Evolutionary conservation across 768 basidiomycete genomes (phyloP).

Genomic region (Suillus luteus): DNA sequence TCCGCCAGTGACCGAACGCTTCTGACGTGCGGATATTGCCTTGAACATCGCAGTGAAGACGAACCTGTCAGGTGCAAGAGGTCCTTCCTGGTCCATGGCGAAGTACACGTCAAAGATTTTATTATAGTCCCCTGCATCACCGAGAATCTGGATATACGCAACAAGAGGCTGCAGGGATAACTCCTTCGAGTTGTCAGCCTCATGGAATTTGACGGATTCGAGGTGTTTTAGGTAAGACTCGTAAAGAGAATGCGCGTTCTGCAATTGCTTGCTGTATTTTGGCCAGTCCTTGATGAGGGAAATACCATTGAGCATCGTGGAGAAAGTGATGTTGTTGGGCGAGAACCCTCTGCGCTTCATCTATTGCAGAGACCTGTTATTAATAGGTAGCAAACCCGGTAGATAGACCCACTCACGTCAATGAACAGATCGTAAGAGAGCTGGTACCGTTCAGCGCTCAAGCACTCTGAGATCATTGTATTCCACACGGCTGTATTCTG

Average conservation of each 20-base stretch:
- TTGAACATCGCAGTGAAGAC: slow-evolving; percentile 70
- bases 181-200: slow-evolving; percentile 50
- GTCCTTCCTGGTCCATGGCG: slow-evolving; percentile 62
- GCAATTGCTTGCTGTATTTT: slow-evolving; percentile 58
- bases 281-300: slow-evolving; percentile 64
- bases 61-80: slow-evolving; percentile 57
- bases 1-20: slow-evolving; percentile 16
- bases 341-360: slow-evolving; percentile 84
- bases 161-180: slow-evolving; percentile 49
- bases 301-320: slow-evolving; percentile 68
- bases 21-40: slow-evolving; percentile 37
- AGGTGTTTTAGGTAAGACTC: slow-evolving; percentile 55
- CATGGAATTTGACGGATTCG: slow-evolving; percentile 47
- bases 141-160: slow-evolving; percentile 68
- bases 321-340: slow-evolving; percentile 67
- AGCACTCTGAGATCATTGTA: slow-evolving; percentile 66
- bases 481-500: slow-evolving; percentile 82
- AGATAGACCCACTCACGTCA: slow-evolving; percentile 54
- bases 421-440: slow-evolving; percentile 65
- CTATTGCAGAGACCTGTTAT: slow-evolving; percentile 38
- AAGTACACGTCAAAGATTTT: slow-evolving; percentile 78
- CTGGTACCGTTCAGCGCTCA: slow-evolving; percentile 57
- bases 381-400: slow-evolving; percentile 7
- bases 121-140: slow-evolving; percentile 57
- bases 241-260: slow-evolving; percentile 61